Evolutionary conservation across 1,284 basidiomycete genomes (phyloP), one percentile per base, ranked within the genome.

Genomic region (Uromyces viciae-fabae): DNA sequence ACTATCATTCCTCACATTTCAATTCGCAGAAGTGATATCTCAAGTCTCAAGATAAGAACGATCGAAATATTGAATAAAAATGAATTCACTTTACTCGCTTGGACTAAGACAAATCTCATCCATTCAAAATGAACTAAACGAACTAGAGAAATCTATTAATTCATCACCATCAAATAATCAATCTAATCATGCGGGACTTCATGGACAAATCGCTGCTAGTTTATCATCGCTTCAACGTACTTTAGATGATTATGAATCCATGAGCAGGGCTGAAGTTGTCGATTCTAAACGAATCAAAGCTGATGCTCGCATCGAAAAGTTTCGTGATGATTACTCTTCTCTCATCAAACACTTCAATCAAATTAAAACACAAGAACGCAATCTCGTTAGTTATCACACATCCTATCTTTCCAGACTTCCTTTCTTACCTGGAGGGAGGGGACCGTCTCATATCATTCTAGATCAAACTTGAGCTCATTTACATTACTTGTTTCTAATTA

Each of bases 281-380:
- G 94, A 93, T 83, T 91, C 92, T 56, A 96, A 96, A 87, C 91
- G 94, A 85, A 94, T 96, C 88, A 98, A 98, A 87, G 95, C 94
- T 0, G 89, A 92, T 82, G 88, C 87, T 25, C 86, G 88, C 25
- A 87, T 88, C 15, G 85, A 85, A 17, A 86, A 86, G 82, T 85
- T 89, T 75, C 85, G 86, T 73, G 86, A 86, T 28, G 88, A 88
- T 81, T 87, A 88, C 81, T 84, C 84, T 60, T 85, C 87, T 33
- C 84, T 88, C 42, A 86, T 87, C 81, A 84, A 85, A 7, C 85
- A 87, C 15, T 88, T 88, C 81, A 87, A 88, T 52, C 83, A 83
- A 38, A 84, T 87, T 9, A 88, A 88, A 83, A 84, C 81, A 22
- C 84, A 84, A 46, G 85, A 85, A 2, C 84, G 85, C 17, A 82